Evolutionary conservation across 2,329 filamentous ascomycete genomes (phyloP), one percentile per base, ranked within the genome.

Genomic region (Apiospora pterosperma): DNA sequence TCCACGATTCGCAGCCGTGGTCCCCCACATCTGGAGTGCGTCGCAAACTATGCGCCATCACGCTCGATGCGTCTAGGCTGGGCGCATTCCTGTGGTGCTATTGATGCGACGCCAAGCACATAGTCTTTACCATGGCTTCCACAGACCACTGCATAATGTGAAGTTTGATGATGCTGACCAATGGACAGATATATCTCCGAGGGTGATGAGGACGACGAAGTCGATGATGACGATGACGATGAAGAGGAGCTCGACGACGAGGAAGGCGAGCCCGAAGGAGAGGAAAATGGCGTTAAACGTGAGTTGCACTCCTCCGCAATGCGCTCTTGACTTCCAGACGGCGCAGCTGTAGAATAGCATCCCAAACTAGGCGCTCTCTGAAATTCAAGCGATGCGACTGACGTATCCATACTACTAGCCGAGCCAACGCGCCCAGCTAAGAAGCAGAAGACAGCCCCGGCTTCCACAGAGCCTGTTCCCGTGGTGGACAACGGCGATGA

Each of bases 281-380:
- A 69, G 28, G 72, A 72, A 52, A 74, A 75, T 65, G 73, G 71
- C 41, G 73, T 74, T 41, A 70, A 73, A 65, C 68, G 74, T 76
- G 67, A 72, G 74, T 69, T 21, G 8, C 10, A 31, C 23, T 14
- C 10, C 21, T 21, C 28, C 39, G n/a, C 31, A 11, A 55, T 52
- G 42, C n/a, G 25, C 21, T 11, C 28, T 42, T 14, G 1, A 8
- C 5, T 31, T 4, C 48, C 8, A 11, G 48, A 34, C n/a, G 19
- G 48, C 48, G 28, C 48, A 21, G 28, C 48, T n/a, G 48, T 12
- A 21, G 28, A 34, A 19, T 12, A n/a, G 28, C 19, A 6, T n/a
- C 16, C 16, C 25, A 10, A 34, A 19, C 28, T 34, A 19, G 7
- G 16, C 28, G 23, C 14, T 14, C 12, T 28, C 19, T 41, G 38